Evolutionary conservation across 345 rosid genomes (phyloP), one percentile per base, ranked within the genome.

Genomic region (Eucalyptus lansdowneana): DNA sequence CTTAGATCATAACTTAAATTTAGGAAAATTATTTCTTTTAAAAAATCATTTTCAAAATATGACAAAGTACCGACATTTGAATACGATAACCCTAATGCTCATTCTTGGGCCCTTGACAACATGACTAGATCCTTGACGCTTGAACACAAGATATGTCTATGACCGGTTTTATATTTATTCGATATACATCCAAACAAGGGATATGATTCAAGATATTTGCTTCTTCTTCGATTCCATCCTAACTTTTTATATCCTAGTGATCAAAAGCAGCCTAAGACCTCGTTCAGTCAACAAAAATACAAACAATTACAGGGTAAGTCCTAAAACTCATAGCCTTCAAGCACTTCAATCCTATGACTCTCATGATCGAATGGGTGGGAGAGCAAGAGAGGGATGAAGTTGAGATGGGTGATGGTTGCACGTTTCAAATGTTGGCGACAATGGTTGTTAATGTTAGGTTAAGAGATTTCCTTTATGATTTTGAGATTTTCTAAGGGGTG

Each of bases 1-100:
- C 0, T 50, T 50, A 50, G 4, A 3, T 7, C 2, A 54, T 19
- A 54, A 0, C 58, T 17, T 54, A 21, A 54, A 17, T 54, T 54
- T 0, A 0, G 1, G 10, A 54, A 21, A 54, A 54, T 54, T 0
- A 54, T 54, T 0, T 54, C 5, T 53, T 54, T 54, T 54, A 8
- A 21, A 7, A 54, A 21, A 54, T 54, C 25, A 54, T 21, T 19
- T 21, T 9, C 24, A 54, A 21, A 54, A 2, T 8, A 54, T 54
- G 5, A 54, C 24, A 0, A 21, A 54, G 3, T 54, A 2, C 21
- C 5, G 24, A 8, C 58, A 0, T 21, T 54, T 54, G 58, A 54
- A 21, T 8, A 54, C 2, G 10, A 54, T 0, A 53, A 54, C 24
- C 58, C 24, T 53, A 53, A 1, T 21, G 24, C 24, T 19, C 58